Conservation (phyloP, 192 early-diverging fungal species). For the Diversispora eburnea region DNA sequence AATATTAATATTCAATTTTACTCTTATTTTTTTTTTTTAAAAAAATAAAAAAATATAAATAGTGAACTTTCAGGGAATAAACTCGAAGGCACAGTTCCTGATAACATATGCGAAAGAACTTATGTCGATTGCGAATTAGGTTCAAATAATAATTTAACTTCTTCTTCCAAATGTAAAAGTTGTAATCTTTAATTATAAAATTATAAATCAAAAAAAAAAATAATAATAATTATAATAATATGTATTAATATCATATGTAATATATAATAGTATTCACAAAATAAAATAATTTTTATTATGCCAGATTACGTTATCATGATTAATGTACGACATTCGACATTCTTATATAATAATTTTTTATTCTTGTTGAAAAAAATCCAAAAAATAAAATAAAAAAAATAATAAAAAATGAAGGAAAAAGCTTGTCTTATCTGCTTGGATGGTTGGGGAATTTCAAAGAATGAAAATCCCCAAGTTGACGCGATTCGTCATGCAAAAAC, state of each 20-base stretch:
- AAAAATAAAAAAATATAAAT: background rate
- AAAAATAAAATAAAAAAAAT: too few species aligned
- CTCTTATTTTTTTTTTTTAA: background rate
- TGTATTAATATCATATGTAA: too few species aligned
- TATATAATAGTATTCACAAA: too few species aligned
- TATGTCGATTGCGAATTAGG: background rate
- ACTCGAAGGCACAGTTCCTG: background rate
- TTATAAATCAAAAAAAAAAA: too few species aligned
- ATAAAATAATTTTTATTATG: too few species aligned
- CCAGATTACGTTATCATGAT: too few species aligned
- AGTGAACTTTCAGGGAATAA: background rate
- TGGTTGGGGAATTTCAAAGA: slow-evolving; percentile 91
- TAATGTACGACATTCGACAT: too few species aligned
- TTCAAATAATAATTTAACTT: background rate
- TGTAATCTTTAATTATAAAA: background rate
- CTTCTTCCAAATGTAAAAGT: background rate
- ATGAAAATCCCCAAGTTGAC: slow-evolving; percentile 72
- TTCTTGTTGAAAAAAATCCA: too few species aligned
- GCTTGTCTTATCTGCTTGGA: slow-evolving; percentile 63
- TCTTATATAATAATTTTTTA: too few species aligned
- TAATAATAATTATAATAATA: too few species aligned
- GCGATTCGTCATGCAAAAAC: slow-evolving; percentile 91
- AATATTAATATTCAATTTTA: too few species aligned
- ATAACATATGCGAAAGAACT: background rate
- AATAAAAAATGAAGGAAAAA: slow-evolving; percentile 11